phyloP scores from a whole-genome alignment of 2,329 filamentous ascomycete species.

The Verticillium tricorpus region DNA sequence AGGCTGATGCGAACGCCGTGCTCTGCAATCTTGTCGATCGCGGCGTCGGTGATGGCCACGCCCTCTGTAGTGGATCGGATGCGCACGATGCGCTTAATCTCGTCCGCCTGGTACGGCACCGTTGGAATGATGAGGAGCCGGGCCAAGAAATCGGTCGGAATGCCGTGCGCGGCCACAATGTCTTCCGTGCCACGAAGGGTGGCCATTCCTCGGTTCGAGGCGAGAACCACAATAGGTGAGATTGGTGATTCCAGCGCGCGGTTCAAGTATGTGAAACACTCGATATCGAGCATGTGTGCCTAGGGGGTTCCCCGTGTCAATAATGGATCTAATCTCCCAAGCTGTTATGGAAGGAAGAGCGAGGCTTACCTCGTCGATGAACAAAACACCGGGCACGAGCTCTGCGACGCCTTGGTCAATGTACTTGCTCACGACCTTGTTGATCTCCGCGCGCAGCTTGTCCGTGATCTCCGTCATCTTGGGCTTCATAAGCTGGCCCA shows the following conservation, averaged over 20 bases:
- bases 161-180: conserved; percentile 82
- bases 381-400: conserved; percentile 94
- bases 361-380: conserved; percentile 84
- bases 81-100: conserved; percentile 89
- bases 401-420: conserved; percentile 98
- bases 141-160: conserved; percentile 88
- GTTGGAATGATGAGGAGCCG: conserved; percentile 96
- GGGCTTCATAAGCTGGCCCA: conserved; percentile 99
- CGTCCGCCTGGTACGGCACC: conserved; percentile 77
- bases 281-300: conserved; percentile 99
- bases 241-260: conserved; percentile 93
- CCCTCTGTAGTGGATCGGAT: conserved; percentile 79
- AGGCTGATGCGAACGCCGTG: conserved; percentile 87
- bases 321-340: conserved; percentile 43
- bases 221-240: conserved; percentile 93
- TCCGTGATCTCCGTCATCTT: conserved; percentile 99
- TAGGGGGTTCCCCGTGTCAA: conserved; percentile 76
- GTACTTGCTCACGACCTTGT: conserved; percentile 98
- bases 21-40: conserved; percentile 80
- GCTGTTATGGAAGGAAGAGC: neutral
- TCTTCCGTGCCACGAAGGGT: conserved; percentile 84
- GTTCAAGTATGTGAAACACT: conserved; percentile 99
- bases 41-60: conserved; percentile 72
- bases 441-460: conserved; percentile 92
- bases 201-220: conserved; percentile 92